Evolutionary conservation across 495 filamentous ascomycete species (phyloP).

Genomic region (Lasiosphaeria ovina): DNA sequence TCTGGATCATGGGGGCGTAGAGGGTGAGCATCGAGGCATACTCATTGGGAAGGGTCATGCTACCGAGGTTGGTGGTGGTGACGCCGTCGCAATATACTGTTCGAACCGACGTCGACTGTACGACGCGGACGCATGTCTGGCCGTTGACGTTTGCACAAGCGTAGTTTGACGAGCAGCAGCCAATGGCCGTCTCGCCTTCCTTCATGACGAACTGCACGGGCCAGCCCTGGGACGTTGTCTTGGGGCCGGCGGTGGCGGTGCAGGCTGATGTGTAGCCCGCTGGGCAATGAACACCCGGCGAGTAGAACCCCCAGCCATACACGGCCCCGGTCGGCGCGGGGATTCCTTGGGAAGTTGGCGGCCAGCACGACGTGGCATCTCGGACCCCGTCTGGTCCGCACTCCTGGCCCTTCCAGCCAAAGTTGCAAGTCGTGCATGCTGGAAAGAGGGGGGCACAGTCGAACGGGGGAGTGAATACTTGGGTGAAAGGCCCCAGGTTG

Average conservation of each 20-base stretch:
- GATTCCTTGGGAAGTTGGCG: slow-evolving; percentile 19
- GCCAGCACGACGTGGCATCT: slow-evolving; percentile 33
- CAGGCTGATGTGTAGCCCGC: slow-evolving; percentile 29
- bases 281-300: slow-evolving; percentile 32
- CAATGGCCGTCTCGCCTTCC: slow-evolving; percentile 30
- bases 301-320: slow-evolving; percentile 34
- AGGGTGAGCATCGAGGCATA: slow-evolving; percentile 18
- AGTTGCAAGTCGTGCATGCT: slow-evolving; percentile 12
- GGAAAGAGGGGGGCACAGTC: slow-evolving; percentile 21
- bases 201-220: slow-evolving; percentile 24
- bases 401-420: slow-evolving; percentile 27
- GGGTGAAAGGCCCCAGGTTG: slow-evolving; percentile 34
- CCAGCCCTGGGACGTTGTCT: slow-evolving; percentile 16
- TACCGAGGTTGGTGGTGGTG: background rate
- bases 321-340: slow-evolving; percentile 3
- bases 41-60: background rate
- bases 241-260: slow-evolving; percentile 16
- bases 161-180: slow-evolving; percentile 33
- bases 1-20: slow-evolving; percentile 33
- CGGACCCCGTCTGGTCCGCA: slow-evolving; percentile 14
- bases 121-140: slow-evolving; percentile 29
- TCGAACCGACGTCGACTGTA: slow-evolving; percentile 12
- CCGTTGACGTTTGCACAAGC: slow-evolving; percentile 21
- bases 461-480: slow-evolving; percentile 30
- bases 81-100: slow-evolving; percentile 21